phyloP scores from a whole-genome alignment of 306 rosid genomes.

The Rosa lucieae region DNA sequence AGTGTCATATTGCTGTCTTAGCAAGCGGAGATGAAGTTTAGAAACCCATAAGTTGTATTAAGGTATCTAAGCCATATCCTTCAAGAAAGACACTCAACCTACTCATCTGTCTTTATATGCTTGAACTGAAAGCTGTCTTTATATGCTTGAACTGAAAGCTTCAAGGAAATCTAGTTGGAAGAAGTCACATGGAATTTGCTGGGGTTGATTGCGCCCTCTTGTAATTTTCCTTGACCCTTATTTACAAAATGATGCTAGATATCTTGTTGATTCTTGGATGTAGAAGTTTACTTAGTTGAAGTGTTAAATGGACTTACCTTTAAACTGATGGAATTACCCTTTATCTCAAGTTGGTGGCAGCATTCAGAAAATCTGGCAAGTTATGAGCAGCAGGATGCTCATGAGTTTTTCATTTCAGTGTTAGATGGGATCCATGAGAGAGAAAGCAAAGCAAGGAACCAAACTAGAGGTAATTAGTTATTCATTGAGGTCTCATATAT shows the following conservation, averaged over 20 bases:
- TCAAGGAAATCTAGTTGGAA: background rate
- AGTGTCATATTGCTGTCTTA: constrained; percentile 5
- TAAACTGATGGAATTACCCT: constrained; percentile 51
- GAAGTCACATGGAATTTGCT: constrained; percentile 1
- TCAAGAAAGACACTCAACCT: background rate
- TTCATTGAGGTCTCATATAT: background rate
- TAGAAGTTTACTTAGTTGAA: constrained; percentile 3
- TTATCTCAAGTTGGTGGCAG: constrained; percentile 81
- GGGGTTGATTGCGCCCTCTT: background rate
- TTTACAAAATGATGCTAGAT: background rate
- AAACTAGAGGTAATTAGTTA: constrained; percentile 63
- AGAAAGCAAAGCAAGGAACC: constrained; percentile 47
- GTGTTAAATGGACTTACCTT: constrained; percentile 33
- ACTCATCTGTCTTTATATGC: constrained; percentile 11
- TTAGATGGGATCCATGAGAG: constrained; percentile 86
- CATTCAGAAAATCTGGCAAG: constrained; percentile 89
- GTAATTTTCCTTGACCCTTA: background rate
- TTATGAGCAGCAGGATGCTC: constrained; percentile 97
- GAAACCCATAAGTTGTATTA: background rate
- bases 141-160: background rate
- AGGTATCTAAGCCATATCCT: constrained; percentile 13
- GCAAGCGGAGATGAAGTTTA: constrained; percentile 15
- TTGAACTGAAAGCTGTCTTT: background rate
- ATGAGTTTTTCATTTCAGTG: constrained; percentile 91
- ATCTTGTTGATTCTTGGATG: constrained; percentile 12